phyloP scores from a whole-genome alignment of 75 land plant genomes.

The Larix kaempferi region DNA sequence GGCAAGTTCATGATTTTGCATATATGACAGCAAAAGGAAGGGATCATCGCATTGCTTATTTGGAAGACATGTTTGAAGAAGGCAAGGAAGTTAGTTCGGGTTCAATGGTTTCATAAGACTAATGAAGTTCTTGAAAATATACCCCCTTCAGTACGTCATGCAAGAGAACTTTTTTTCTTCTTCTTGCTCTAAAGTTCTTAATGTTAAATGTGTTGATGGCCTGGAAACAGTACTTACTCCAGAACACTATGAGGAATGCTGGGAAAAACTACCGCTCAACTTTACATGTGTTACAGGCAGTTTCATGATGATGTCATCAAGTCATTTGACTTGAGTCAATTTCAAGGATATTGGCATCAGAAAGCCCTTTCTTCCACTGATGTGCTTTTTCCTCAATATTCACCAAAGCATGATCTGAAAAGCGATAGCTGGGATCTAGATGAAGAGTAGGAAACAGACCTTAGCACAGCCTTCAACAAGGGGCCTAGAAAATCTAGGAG shows the following conservation, averaged over 20 bases:
- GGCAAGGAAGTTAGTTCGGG: conserved; percentile 71
- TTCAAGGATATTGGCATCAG: conserved; percentile 85
- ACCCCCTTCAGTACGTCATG: conserved; percentile 60
- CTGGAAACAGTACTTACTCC: conserved; percentile 73
- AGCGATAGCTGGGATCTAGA: conserved; percentile 26
- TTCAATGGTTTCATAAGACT: conserved; percentile 94
- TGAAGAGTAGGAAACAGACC: conserved; percentile 23
- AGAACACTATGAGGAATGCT: conserved; percentile 59
- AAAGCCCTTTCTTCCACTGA: conserved; percentile 29
- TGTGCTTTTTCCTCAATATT: conserved; percentile 12
- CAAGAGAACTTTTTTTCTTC: conserved; percentile 89
- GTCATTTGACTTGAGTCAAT: conserved; percentile 65
- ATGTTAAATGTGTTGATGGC: conserved; percentile 93
- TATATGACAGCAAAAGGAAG: conserved; percentile 72
- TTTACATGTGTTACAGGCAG: conserved; percentile 65
- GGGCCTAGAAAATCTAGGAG: conserved; percentile 35
- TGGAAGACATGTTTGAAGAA: conserved; percentile 95
- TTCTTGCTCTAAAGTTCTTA: conserved; percentile 78
- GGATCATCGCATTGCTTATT: conserved; percentile 80
- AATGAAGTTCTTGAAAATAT: conserved; percentile 76
- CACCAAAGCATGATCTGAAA: conserved; percentile 11
- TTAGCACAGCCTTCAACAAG: conserved; percentile 12
- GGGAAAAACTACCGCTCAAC: conserved; percentile 22
- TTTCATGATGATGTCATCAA: conserved; percentile 72
- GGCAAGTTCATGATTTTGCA: conserved; percentile 76